Evolutionary conservation across 2,329 filamentous ascomycete genomes (phyloP), one percentile per base, ranked within the genome.

Genomic region (Venturia effusa): DNA sequence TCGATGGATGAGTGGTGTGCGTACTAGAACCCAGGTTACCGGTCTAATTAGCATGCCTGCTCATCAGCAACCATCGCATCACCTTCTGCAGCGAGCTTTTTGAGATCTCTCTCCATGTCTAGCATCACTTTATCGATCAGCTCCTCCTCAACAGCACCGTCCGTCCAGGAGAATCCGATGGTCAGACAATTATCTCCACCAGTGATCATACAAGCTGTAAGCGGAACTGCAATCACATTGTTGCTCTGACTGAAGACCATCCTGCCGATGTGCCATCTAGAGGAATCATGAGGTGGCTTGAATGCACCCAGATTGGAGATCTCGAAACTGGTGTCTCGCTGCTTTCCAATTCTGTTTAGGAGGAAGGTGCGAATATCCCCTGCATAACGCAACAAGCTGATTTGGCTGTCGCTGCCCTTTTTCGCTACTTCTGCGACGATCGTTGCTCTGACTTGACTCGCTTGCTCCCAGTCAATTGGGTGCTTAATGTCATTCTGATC

Each of bases 251-350:
- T 78, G 63, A 81, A 80, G 4, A 77, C 65, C 68, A 79, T 73
- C 11, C 45, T 51, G n/a, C 45, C 45, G 27, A 51, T 27, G 4
- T 51, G n/a, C 45, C 45, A 51, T 2, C 45, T 24, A 3, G 76
- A 72, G 1, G 74, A 74, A 34, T 80, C 71, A 22, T 65, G 67
- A 67, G 72, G 68, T 8, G 65, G 63, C 17, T 67, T 67, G 57
- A 77, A 71, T 1, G 75, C 68, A 0, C 79, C 80, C 4, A 81
- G 62, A 67, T 80, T 81, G 0, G 79, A 80, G 8, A 81, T 64
- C 66, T 81, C 79, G 27, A 76, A 78, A 10, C 72, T 75, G 19
- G 69, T 67, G 0, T 68, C 69, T 2, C 80, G 70, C 3, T 71
- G 67, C 54, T 75, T 74, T 3, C 78, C 79, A 1, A 78, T 24